Evolutionary conservation across 23 red algal genomes (phyloP).

Genomic region (Pyropia haitanensis): DNA sequence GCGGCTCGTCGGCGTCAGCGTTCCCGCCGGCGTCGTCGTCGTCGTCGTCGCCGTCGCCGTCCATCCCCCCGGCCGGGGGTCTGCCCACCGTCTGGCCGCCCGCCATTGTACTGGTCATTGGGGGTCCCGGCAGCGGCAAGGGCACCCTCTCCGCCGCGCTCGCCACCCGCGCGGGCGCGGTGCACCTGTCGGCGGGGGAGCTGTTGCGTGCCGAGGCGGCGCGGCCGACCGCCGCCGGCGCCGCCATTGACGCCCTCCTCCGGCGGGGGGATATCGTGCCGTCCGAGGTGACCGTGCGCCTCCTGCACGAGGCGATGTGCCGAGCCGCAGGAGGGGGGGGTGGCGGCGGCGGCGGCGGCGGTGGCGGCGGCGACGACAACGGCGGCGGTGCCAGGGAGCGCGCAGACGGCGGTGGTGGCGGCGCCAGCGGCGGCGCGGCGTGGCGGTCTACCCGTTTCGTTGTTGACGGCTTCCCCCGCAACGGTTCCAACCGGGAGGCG

Average conservation of each 20-base stretch:
- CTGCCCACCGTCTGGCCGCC: constrained; percentile 1
- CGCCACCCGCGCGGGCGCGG: constrained; percentile 1
- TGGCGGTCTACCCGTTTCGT: too few species aligned
- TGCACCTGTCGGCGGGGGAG: constrained; percentile 35
- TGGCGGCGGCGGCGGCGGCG: too few species aligned
- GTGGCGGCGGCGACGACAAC: too few species aligned
- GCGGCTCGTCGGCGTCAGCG: too few species aligned
- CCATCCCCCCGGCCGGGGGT: too few species aligned
- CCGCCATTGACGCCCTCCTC: constrained; percentile 26
- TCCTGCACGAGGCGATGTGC: constrained; percentile 9
- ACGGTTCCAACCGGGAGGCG: too few species aligned
- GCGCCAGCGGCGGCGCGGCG: too few species aligned
- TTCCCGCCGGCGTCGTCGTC: too few species aligned
- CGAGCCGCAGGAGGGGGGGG: background rate
- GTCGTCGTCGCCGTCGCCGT: too few species aligned
- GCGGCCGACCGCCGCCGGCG: constrained; percentile 10
- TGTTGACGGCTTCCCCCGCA: too few species aligned
- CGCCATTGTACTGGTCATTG: constrained; percentile 17
- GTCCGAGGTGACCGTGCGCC: constrained; percentile 15
- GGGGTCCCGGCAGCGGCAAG: constrained; percentile 34
- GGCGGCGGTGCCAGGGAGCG: too few species aligned
- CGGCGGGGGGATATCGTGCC: constrained; percentile 32
- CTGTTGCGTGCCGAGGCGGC: constrained; percentile 18
- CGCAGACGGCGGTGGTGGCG: too few species aligned
- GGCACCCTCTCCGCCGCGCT: constrained; percentile 24